Conservation (phyloP, 2,329 filamentous ascomycete species). For the Helminthosporium solani region DNA sequence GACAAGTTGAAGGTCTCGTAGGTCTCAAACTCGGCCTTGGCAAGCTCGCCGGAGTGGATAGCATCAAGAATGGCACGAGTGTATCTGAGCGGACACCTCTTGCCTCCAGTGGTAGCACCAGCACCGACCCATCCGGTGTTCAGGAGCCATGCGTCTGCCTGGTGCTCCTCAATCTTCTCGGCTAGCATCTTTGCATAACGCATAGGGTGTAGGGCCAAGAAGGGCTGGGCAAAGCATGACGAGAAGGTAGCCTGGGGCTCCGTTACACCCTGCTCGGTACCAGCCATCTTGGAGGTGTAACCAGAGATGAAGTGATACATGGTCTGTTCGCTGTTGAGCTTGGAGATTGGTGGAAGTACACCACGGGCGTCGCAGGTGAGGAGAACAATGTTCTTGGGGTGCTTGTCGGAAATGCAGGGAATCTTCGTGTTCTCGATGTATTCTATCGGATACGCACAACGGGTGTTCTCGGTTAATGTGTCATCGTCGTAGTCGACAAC, state of each 20-base stretch:
- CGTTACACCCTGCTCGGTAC: constrained; percentile 93
- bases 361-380: constrained; percentile 97
- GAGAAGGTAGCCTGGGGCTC: constrained; percentile 99
- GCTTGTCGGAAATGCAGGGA: constrained; percentile 81
- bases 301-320: constrained; percentile 99
- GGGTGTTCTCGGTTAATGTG: constrained; percentile 96
- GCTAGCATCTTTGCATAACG: constrained; percentile 98
- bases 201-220: constrained; percentile 98
- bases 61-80: constrained; percentile 97
- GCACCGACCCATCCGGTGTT: constrained; percentile 98
- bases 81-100: constrained; percentile 96
- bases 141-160: constrained; percentile 95
- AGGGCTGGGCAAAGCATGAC: constrained; percentile 98
- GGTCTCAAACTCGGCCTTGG: constrained; percentile 87
- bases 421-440: constrained; percentile 99
- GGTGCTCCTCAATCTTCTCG: constrained; percentile 94
- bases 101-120: constrained; percentile 84
- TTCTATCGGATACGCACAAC: constrained; percentile 97
- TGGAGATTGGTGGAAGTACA: constrained; percentile 96
- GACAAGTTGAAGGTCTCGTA: constrained; percentile 97
- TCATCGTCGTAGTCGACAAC: constrained; percentile 93
- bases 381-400: constrained; percentile 96
- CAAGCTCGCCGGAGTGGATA: constrained; percentile 95
- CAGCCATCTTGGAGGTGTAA: constrained; percentile 99
- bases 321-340: constrained; percentile 89